These are phyloP conservation scores for Phytophthora constricta DNA, from an alignment of 352 stramenopile species.

Conservation along the genomic window DNA sequence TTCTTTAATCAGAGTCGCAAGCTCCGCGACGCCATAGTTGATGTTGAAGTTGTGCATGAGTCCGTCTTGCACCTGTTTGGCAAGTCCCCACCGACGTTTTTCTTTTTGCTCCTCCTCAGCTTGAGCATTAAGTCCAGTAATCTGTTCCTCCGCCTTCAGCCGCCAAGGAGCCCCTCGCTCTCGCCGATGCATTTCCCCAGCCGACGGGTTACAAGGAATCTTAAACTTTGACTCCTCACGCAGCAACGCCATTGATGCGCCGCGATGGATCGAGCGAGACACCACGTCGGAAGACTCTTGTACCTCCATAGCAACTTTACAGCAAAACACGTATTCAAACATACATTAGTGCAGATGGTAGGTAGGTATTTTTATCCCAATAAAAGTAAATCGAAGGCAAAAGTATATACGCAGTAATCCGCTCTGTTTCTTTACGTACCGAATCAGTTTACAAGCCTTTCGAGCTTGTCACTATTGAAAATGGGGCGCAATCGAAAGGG, in stretches of 20 bases:
- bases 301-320: conserved; percentile 5
- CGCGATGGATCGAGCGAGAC: conserved; percentile 14
- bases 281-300: conserved; percentile 1
- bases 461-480: background rate
- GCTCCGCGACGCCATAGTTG: conserved; percentile 74
- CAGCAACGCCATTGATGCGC: conserved; percentile 30
- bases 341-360: background rate
- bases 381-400: too few species aligned
- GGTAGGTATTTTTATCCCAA: conserved; percentile 16
- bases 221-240: conserved; percentile 31
- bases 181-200: conserved; percentile 67
- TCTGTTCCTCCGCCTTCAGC: conserved; percentile 44
- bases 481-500: conserved; percentile 82
- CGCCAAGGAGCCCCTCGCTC: conserved; percentile 66
- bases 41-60: conserved; percentile 74
- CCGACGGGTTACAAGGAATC: conserved; percentile 65
- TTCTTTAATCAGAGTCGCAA: conserved; percentile 68
- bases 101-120: conserved; percentile 67
- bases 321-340: background rate
- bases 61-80: conserved; percentile 77
- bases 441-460: too few species aligned
- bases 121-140: conserved; percentile 47
- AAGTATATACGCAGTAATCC: too few species aligned
- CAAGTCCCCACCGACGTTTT: conserved; percentile 74
- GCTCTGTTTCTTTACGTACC: too few species aligned